Base-by-base conservation (phyloP, 495 filamentous ascomycete species). In the Penicillium alfredii region DNA sequence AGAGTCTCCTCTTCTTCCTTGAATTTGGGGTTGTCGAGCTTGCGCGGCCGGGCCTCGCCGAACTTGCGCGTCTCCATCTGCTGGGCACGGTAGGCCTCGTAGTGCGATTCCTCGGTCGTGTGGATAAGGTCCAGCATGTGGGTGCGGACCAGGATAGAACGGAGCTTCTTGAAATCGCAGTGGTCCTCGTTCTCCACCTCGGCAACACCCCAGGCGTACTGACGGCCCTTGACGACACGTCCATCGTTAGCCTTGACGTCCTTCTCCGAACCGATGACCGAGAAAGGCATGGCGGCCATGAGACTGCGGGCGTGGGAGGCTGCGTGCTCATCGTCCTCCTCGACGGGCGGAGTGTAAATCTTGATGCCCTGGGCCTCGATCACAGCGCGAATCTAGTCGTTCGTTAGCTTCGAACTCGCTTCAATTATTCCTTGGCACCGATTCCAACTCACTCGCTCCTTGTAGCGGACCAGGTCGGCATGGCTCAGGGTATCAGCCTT, bases 21-120 rank as follows among this genome's bases (percentile, higher is more conserved):
- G 80, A 97, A 98, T 77, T 97, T 97, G 65, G 92, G 92, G 73
- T 98, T 98, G 73, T 98, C 92, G 44, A 98, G 76, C 75, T 98
- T 98, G 64, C 88, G 74, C 45, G 92, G 92, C 35, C 92, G 78
- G 27, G 90, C 90, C 73, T 98, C 92, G 63, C 92, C 92, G 49
- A 97, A 97, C 69, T 98, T 98, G 64, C 92, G 80, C 34, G 92
- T 98, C 80, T 98, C 92, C 92, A 98, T 98, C 66, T 98, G 92
- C 62, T 92, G 86, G 21, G 93, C 92, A 49, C 92, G 89, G 72
- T 98, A 98, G 34, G 87, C 92, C 63, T 98, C 92, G 72, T 98
- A 98, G 74, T 98, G 92, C 48, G 84, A 80, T 71, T 98, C 92
- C 70, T 98, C 92, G 41, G 92, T 97, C 31, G 92, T 98, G 77